These are phyloP conservation scores for Syncephalastrum monosporum DNA, from an alignment of 371 early-diverging fungal genomes.

Conservation along the genomic window DNA sequence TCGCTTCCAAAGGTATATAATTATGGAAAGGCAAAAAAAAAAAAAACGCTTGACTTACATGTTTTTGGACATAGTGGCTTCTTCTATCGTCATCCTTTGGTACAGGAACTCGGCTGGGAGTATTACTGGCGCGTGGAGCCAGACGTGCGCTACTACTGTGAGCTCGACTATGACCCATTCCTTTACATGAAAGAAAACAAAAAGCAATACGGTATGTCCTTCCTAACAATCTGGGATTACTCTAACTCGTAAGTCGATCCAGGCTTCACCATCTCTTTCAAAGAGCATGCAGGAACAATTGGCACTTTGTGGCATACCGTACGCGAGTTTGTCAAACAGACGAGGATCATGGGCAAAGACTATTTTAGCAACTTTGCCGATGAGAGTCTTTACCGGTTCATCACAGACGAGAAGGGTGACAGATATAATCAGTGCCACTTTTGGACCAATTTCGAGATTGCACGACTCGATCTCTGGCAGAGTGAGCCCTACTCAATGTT, in stretches of 20 bases:
- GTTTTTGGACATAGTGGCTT: conserved; percentile 69
- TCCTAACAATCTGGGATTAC: not conserved
- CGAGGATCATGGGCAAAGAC: conserved; percentile 20
- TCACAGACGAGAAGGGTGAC: conserved; percentile 36
- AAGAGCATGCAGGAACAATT: conserved; percentile 73
- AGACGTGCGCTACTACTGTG: conserved; percentile 74
- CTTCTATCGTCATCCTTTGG: conserved; percentile 73
- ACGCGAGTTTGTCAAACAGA: conserved; percentile 51
- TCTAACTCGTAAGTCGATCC: not conserved
- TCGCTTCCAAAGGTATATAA: conserved; percentile 59
- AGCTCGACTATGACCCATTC: conserved; percentile 83
- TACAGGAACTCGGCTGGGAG: conserved; percentile 59
- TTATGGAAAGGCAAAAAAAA: conserved; percentile 6
- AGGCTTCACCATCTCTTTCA: conserved; percentile 70
- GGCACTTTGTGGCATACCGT: conserved; percentile 70
- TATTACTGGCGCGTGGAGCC: conserved; percentile 92
- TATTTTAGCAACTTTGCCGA: conserved; percentile 39
- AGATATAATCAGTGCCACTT: conserved; percentile 77
- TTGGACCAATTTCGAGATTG: conserved; percentile 94
- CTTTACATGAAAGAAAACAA: conserved; percentile 70
- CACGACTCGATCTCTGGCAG: conserved; percentile 77
- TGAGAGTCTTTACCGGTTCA: conserved; percentile 33
- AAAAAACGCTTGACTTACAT: not conserved
- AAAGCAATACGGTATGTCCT: conserved; percentile 67
- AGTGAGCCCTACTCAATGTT: conserved; percentile 52